Evolutionary conservation across 331 rosid species (phyloP).

Genomic region (Prunus yedoensis): DNA sequence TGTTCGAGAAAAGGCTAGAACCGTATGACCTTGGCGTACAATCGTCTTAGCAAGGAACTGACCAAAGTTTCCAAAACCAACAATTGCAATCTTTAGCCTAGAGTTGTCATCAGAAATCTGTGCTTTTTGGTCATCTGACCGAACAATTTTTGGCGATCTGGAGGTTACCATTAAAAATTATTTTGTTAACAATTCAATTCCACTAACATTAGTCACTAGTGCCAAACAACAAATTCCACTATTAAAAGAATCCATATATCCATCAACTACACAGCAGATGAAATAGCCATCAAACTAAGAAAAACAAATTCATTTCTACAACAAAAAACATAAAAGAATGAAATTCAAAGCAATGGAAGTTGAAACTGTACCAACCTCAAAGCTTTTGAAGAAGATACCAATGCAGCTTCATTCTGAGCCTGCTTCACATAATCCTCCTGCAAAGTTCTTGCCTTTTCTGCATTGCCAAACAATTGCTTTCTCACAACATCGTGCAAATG

Average conservation of each 20-base stretch:
- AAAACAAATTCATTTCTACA: neutral
- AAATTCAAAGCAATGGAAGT: neutral
- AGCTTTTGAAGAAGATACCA: constrained; percentile 34
- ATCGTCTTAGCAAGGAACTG: constrained; percentile 78
- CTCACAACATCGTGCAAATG: constrained; percentile 53
- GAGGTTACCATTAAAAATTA: neutral
- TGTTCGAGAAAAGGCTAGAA: constrained; percentile 70
- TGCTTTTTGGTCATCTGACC: constrained; percentile 13
- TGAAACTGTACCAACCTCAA: constrained; percentile 31
- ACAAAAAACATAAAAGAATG: neutral
- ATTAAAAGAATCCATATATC: neutral
- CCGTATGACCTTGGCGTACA: constrained; percentile 61
- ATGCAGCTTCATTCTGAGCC: constrained; percentile 46
- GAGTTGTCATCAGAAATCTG: constrained; percentile 27
- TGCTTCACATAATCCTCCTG: constrained; percentile 7
- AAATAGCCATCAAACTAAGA: neutral
- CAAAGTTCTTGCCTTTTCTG: constrained; percentile 21
- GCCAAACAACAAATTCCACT: neutral
- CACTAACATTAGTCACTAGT: neutral
- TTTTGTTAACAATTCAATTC: neutral
- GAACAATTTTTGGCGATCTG: constrained; percentile 38
- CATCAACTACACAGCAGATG: neutral
- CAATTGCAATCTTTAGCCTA: constrained; percentile 61
- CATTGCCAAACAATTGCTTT: constrained; percentile 54
- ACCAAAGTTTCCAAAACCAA: constrained; percentile 89